Evolutionary conservation across 768 basidiomycete species (phyloP), one percentile per base, ranked within the genome.

Genomic region (Suillus luteus): DNA sequence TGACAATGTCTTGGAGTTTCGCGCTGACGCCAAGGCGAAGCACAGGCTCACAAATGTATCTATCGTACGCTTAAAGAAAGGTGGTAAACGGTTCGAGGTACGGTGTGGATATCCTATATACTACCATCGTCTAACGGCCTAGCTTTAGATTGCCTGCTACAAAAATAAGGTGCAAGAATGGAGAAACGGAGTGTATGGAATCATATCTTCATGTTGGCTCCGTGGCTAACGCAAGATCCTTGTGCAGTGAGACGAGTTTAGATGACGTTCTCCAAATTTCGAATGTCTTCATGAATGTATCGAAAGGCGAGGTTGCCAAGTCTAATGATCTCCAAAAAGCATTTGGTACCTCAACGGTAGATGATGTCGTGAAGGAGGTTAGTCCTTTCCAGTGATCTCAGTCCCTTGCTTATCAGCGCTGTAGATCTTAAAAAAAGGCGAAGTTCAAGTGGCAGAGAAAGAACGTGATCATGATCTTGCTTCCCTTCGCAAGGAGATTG

Each of bases 151-250:
- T 70, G 96, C 97, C 43, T 97, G 95, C 77, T 99, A 99, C 82
- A 96, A 98, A 82, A 99, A 99, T 78, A 98, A 98, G 78, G 97
- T 99, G 33, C 93, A 96, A 69, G 96, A 97, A 75, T 99, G 90
- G 86, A 82, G 97, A 64, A 93, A 85, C 63, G 95, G 95, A 65
- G 91, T 96, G 89, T 93, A 76, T 73, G 89, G 35, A 22, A 62
- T 33, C 31, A 49, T 12, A 27, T 35, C 38, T 24, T 37, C 12
- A 40, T 38, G 35, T n/a, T 49, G 15, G 19, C 11, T 27, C 55
- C 31, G 6, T 24, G 31, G 31, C 64, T 64, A 41, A 69, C 62
- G 44, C 14, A 22, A 15, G 24, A 24, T 65, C 33, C 19, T 40
- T 57, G 41, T 57, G 8, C 70, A 95, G 93, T 33, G 96, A 99